Conservation (phyloP, 228 moss, liverwort and hornwort genomes). For the Sphagnum magellanicum region DNA sequence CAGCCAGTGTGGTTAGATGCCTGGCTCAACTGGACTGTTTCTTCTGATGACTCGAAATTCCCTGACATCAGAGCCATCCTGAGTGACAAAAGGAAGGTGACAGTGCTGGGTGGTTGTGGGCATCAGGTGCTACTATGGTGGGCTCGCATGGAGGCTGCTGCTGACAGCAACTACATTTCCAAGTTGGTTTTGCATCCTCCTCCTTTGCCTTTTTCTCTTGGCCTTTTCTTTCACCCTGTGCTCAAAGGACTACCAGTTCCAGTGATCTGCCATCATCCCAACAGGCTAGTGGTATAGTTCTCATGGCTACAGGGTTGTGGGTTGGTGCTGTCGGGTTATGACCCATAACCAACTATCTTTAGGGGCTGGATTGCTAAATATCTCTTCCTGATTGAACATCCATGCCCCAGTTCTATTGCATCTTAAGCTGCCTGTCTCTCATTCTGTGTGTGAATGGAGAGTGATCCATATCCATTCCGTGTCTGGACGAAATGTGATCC, state of each 20-base stretch:
- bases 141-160: slow-evolving; percentile 38
- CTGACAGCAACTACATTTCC: slow-evolving; percentile 43
- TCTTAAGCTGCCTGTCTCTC: no score
- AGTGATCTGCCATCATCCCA: no score
- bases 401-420: no score
- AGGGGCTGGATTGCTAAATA: no score
- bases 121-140: slow-evolving; percentile 39
- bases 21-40: slow-evolving; percentile 35
- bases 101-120: slow-evolving; percentile 42
- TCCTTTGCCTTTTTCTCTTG: neutral
- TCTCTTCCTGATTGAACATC: no score
- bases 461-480: no score
- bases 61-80: slow-evolving; percentile 24
- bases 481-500: no score
- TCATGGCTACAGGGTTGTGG: neutral
- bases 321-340: no score
- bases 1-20: slow-evolving; percentile 35
- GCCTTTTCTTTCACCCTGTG: neutral
- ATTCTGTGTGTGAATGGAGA: no score
- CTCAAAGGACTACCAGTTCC: no score
- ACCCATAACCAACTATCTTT: no score
- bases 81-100: slow-evolving; percentile 19
- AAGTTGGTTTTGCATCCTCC: slow-evolving; percentile 13
- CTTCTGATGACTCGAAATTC: slow-evolving; percentile 7
- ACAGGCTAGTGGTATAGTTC: neutral